phyloP scores from a whole-genome alignment of 2,329 filamentous ascomycete species.

The Eutypa lata region DNA sequence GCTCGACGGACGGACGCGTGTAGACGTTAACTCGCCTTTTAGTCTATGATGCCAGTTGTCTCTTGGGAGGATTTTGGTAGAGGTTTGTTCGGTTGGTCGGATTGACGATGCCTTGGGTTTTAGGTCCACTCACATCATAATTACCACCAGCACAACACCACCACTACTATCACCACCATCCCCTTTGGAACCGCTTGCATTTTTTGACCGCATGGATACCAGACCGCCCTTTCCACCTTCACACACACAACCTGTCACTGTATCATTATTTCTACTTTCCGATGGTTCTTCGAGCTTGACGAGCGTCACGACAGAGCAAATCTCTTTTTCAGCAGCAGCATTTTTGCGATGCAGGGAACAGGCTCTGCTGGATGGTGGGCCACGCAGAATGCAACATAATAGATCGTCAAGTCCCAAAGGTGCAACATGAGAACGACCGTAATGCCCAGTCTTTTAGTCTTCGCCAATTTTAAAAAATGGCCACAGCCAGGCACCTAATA shows the following conservation, averaged over 20 bases:
- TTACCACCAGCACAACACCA: slow-evolving; percentile 8
- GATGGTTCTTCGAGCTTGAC: slow-evolving; percentile 31
- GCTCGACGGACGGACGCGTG: slow-evolving; percentile 12
- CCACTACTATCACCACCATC: neutral
- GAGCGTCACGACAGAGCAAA: slow-evolving; percentile 33
- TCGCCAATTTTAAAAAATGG: slow-evolving; percentile 25
- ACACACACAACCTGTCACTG: slow-evolving; percentile 27
- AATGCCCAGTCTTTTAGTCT: slow-evolving; percentile 23
- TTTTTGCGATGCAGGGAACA: slow-evolving; percentile 30
- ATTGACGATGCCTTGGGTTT: slow-evolving; percentile 20
- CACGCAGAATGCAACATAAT: slow-evolving; percentile 36
- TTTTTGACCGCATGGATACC: slow-evolving; percentile 27
- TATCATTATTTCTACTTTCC: slow-evolving; percentile 34
- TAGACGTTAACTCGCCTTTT: slow-evolving; percentile 2
- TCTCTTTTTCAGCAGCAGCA: slow-evolving; percentile 25
- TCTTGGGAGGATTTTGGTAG: slow-evolving; percentile 17
- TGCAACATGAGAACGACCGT: slow-evolving; percentile 34
- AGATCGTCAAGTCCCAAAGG: slow-evolving; percentile 35
- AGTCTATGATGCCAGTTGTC: slow-evolving; percentile 8
- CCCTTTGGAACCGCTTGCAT: slow-evolving; percentile 22
- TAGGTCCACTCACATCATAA: slow-evolving; percentile 8
- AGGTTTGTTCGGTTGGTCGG: slow-evolving; percentile 8
- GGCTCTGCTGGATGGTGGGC: slow-evolving; percentile 29
- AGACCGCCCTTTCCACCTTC: slow-evolving; percentile 22
- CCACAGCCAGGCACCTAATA: slow-evolving; percentile 17